These are phyloP conservation scores for Zygosaccharomyces sapae DNA, from an alignment of 1,139 yeast genomes.

Conservation along the genomic window DNA sequence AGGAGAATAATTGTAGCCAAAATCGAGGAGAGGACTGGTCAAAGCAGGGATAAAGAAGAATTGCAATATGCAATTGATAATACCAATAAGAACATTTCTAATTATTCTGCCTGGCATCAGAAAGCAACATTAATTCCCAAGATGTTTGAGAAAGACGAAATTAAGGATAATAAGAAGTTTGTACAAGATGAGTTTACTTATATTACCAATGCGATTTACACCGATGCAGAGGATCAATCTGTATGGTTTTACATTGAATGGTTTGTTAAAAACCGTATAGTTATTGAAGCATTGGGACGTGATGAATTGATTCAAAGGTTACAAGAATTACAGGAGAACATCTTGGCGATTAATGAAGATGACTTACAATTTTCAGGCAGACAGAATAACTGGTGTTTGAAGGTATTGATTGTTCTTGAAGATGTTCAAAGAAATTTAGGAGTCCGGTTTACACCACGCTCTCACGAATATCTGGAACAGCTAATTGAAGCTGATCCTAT, in stretches of 20 bases:
- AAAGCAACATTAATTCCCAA: constrained; percentile 65
- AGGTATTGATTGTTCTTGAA: constrained; percentile 47
- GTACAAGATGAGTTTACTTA: constrained; percentile 59
- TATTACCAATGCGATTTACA: constrained; percentile 78
- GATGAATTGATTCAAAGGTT: constrained; percentile 38
- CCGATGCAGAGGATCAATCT: constrained; percentile 92
- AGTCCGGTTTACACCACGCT: constrained; percentile 19
- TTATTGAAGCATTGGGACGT: constrained; percentile 24
- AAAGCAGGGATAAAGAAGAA: constrained; percentile 45
- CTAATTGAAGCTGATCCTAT: constrained; percentile 65
- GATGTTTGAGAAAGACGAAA: constrained; percentile 39
- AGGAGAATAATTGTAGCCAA: constrained; percentile 64
- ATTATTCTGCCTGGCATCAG: constrained; percentile 96
- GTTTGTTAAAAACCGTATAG: constrained; percentile 58
- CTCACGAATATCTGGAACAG: constrained; percentile 38
- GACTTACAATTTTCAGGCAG: constrained; percentile 51
- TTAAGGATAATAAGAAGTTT: constrained; percentile 35
- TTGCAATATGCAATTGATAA: constrained; percentile 72
- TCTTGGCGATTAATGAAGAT: constrained; percentile 59
- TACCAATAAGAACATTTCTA: constrained; percentile 79
- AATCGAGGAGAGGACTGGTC: constrained; percentile 41
- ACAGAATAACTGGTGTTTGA: constrained; percentile 69
- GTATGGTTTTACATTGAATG: constrained; percentile 87
- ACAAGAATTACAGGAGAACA: constrained; percentile 38
- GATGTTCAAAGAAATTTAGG: constrained; percentile 34